Evolutionary conservation across 192 early-diverging fungal genomes (phyloP).

Genomic region (Spinellus fusiger): DNA sequence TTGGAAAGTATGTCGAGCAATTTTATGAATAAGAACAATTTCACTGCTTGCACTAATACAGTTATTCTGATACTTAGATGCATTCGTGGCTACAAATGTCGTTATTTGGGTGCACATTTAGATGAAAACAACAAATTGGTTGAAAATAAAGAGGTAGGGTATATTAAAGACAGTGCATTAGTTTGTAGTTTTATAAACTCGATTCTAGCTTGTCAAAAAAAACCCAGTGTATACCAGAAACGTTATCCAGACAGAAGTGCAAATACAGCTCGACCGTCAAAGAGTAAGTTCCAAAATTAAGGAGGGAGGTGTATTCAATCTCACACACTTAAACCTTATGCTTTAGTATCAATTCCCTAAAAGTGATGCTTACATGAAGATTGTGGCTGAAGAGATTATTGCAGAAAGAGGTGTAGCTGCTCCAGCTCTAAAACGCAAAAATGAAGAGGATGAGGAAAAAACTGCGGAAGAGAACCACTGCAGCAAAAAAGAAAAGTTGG

Average conservation of each 20-base stretch:
- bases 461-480: not conserved
- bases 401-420: slow-evolving; percentile 18
- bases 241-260: slow-evolving; percentile 8
- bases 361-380: slow-evolving; percentile 30
- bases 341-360: slow-evolving; percentile 36
- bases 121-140: slow-evolving; percentile 40
- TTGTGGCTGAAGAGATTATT: slow-evolving; percentile 23
- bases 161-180: not conserved
- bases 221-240: slow-evolving; percentile 20
- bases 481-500: not conserved
- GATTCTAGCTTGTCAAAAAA: not conserved
- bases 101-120: slow-evolving; percentile 51
- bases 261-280: slow-evolving; percentile 12
- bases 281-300: not conserved
- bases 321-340: slow-evolving; percentile 9
- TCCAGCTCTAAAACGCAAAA: slow-evolving; percentile 12
- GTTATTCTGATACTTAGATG: slow-evolving; percentile 30
- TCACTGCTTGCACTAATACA: not conserved
- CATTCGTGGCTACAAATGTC: slow-evolving; percentile 56
- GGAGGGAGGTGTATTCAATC: not conserved
- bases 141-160: slow-evolving; percentile 51
- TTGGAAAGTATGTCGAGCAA: slow-evolving; percentile 58
- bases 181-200: not conserved
- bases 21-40: not conserved
- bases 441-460: not conserved